Base-by-base conservation (phyloP, 2,329 filamentous ascomycete species). In the Beauveria sp. region DNA sequence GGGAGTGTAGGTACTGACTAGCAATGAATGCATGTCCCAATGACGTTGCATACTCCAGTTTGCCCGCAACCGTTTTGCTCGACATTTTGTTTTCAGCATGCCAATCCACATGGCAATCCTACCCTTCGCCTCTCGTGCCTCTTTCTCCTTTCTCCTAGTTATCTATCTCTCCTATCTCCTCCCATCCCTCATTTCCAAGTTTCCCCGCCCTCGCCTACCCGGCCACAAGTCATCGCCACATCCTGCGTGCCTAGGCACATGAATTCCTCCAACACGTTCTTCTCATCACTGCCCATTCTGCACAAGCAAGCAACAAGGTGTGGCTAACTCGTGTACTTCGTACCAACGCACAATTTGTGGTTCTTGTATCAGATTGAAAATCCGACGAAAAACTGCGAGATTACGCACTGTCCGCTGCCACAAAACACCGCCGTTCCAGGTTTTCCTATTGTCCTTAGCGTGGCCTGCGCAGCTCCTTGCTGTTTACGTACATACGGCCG, bases 61-160 rank as follows among this genome's bases (percentile, higher is more conserved):
- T 41, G 55, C 55, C 55, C 55, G 55, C 44, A 57, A 57, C 40
- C 55, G 55, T 50, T 57, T 44, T 28, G 34, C 22, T n/a, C 26
- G 41, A 37, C 9, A 18, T n/a, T 18, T 26, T 57, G 43, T 26
- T 56, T 48, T 48, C 54, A 56, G 28, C 54, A 48, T 47, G 41
- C 40, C 18, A 30, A 52, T 12, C 10, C 44, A 12, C 44, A 46
- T 46, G 46, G 46, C 16, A 48, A 14, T 41, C 16, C 30, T 37
- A 40, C 22, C 34, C 30, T 37, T 37, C 34, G 41, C 40, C 41
- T 46, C 28, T 34, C 41, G 41, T 46, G 40, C 24, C 22, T 55
- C 16, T 10, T n/a, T 44, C 24, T 28, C 52, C 14, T 9, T 12
- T 44, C 24, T 28, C 40, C 9, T 34, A n/a, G n/a, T n/a, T n/a